A percentile compares a stretch with the other conserved stretches of the same genome.
Conservation (phyloP, 129 eudicot species). For the Apium graveolens region DNA sequence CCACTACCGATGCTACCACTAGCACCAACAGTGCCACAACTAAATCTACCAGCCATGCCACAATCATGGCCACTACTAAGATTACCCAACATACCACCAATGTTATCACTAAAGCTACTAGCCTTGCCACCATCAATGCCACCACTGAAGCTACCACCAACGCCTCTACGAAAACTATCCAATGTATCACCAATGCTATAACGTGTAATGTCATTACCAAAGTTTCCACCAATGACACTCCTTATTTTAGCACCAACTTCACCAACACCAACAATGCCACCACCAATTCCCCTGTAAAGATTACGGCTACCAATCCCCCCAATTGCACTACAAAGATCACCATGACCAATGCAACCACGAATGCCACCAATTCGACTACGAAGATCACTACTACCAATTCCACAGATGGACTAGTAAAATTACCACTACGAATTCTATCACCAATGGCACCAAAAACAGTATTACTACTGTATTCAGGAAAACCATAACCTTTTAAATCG, state of each 20-base stretch:
- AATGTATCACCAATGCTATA: conserved; percentile 12
- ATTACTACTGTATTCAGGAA: conserved; percentile 17
- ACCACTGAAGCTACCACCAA: neutral
- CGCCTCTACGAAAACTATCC: too few relatives aligned
- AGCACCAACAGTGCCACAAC: neutral
- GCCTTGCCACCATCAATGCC: neutral
- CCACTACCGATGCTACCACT: conserved; percentile 17
- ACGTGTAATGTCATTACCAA: too few relatives aligned
- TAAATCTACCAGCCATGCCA: neutral
- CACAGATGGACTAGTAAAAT: too few relatives aligned
- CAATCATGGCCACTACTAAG: neutral
- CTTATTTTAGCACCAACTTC: conserved; percentile 8
- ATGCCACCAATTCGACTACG: too few relatives aligned
- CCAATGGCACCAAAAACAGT: neutral
- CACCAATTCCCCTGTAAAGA: too few relatives aligned
- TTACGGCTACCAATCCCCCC: too few relatives aligned
- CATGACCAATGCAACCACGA: too few relatives aligned
- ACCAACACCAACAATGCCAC: too few relatives aligned
- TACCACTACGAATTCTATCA: too few relatives aligned
- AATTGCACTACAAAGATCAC: neutral
- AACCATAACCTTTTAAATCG: conserved; percentile 28
- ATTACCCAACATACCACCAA: neutral
- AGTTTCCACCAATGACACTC: neutral
- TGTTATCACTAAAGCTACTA: neutral
- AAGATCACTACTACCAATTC: too few relatives aligned